Evolutionary conservation across 192 early-diverging fungal species (phyloP).

Genomic region (Mortierella claussenii): DNA sequence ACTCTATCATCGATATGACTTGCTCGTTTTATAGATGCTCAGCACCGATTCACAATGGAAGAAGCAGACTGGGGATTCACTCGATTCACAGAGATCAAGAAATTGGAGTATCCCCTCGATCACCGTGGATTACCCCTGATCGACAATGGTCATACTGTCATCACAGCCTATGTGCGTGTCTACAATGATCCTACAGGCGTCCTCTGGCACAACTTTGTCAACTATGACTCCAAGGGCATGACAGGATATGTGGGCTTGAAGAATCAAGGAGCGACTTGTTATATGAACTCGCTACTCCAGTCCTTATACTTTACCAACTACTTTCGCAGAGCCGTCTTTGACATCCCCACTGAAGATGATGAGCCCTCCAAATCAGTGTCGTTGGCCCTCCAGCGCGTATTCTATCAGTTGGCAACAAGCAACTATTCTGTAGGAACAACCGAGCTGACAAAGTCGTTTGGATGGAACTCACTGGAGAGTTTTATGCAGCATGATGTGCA

Average conservation of each 20-base stretch:
- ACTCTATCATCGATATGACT: too few relatives aligned
- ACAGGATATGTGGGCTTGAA: conserved; percentile 95
- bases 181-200: conserved; percentile 91
- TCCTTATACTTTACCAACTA: conserved; percentile 94
- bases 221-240: conserved; percentile 91
- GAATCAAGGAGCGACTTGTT: conserved; percentile 99
- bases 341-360: conserved; percentile 92
- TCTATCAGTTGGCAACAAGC: conserved; percentile 87
- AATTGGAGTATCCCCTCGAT: conserved; percentile 68
- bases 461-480: conserved; percentile 95
- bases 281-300: conserved; percentile 98
- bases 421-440: conserved; percentile 85
- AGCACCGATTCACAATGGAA: conserved; percentile 84
- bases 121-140: conserved; percentile 45
- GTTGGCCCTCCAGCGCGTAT: conserved; percentile 93
- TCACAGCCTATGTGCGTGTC: conserved; percentile 79
- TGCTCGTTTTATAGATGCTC: conserved; percentile 55
- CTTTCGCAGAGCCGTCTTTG: conserved; percentile 92
- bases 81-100: conserved; percentile 69
- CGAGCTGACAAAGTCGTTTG: conserved; percentile 98
- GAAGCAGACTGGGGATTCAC: conserved; percentile 98
- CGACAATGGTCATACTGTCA: conserved; percentile 61
- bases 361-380: conserved; percentile 89
- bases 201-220: conserved; percentile 93
- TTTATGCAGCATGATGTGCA: conserved; percentile 99